A percentile compares a stretch with the other conserved stretches of the same genome.
Evolutionary conservation across 1,284 basidiomycete genomes (phyloP).

Genomic region (Jaminaea rosea): DNA sequence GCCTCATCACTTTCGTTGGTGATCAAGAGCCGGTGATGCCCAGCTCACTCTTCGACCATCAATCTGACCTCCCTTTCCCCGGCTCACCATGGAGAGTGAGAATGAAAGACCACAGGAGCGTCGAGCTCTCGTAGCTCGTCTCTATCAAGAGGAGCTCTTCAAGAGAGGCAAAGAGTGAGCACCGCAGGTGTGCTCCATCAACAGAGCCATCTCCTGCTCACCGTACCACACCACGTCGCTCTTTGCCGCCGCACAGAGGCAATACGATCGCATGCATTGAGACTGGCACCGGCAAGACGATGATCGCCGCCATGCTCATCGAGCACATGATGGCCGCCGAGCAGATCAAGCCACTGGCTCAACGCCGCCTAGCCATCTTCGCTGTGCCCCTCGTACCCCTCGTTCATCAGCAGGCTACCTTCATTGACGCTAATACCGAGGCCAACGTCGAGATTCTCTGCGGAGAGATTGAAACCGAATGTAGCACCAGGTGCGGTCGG

Average conservation of each 20-base stretch:
- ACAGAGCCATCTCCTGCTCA: too few relatives aligned
- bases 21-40: too few relatives aligned
- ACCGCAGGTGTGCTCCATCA: too few relatives aligned
- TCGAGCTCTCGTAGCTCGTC: background rate
- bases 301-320: slow-evolving; percentile 29
- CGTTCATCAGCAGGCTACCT: slow-evolving; percentile 27
- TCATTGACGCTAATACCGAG: slow-evolving; percentile 22
- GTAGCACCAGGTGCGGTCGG: too few relatives aligned
- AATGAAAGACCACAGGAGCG: too few relatives aligned
- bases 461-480: slow-evolving; percentile 16
- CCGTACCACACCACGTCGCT: too few relatives aligned
- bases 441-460: slow-evolving; percentile 20
- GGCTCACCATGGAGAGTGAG: too few relatives aligned
- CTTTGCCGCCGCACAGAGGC: too few relatives aligned
- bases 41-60: too few relatives aligned
- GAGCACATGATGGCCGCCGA: slow-evolving; percentile 12
- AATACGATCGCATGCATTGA: slow-evolving; percentile 32
- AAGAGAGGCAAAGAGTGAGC: too few relatives aligned
- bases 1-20: too few relatives aligned
- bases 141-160: slow-evolving; percentile 5
- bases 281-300: slow-evolving; percentile 36
- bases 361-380: slow-evolving; percentile 12
- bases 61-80: too few relatives aligned
- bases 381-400: slow-evolving; percentile 29
- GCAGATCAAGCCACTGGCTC: background rate